Percentiles rank a stretch among this genome's conserved stretches.
These are phyloP conservation scores for Metschnikowia picachoensis DNA, from an alignment of 805 yeast genomes.

Conservation along the genomic window DNA sequence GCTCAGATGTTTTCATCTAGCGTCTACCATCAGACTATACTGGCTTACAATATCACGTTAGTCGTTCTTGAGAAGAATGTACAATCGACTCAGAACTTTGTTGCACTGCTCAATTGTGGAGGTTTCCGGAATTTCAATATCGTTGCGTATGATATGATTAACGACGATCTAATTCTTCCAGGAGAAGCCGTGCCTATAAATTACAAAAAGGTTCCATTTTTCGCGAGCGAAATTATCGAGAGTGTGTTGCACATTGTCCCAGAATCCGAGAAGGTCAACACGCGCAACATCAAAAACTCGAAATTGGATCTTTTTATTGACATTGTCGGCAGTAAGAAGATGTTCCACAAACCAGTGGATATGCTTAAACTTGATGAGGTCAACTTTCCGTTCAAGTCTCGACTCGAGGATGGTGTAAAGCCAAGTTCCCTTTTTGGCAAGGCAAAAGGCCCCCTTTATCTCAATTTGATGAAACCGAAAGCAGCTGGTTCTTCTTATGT, in stretches of 20 bases:
- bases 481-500: constrained; percentile 27
- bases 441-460: constrained; percentile 30
- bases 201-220: constrained; percentile 36
- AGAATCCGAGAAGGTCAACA: constrained; percentile 19
- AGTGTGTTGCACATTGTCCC: constrained; percentile 26
- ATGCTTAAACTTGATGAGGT: constrained; percentile 28
- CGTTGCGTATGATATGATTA: constrained; percentile 31
- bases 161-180: constrained; percentile 33
- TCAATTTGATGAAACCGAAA: constrained; percentile 38
- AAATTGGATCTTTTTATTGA: constrained; percentile 38
- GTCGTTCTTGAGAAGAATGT: constrained; percentile 25
- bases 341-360: constrained; percentile 30
- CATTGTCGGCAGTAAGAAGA: constrained; percentile 37
- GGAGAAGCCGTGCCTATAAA: constrained; percentile 33
- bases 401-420: constrained; percentile 11
- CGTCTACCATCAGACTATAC: constrained; percentile 20
- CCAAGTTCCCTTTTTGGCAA: constrained; percentile 22
- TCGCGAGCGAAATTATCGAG: constrained; percentile 36
- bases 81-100: constrained; percentile 20
- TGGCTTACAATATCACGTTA: constrained; percentile 27
- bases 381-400: constrained; percentile 26
- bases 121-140: constrained; percentile 22
- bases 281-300: constrained; percentile 21
- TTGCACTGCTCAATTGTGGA: constrained; percentile 18
- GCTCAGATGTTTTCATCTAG: constrained; percentile 32